Percentiles rank a stretch among this genome's conserved stretches.
Conservation (phyloP, 352 stramenopile genomes). For the Elongisporangium senticosum region DNA sequence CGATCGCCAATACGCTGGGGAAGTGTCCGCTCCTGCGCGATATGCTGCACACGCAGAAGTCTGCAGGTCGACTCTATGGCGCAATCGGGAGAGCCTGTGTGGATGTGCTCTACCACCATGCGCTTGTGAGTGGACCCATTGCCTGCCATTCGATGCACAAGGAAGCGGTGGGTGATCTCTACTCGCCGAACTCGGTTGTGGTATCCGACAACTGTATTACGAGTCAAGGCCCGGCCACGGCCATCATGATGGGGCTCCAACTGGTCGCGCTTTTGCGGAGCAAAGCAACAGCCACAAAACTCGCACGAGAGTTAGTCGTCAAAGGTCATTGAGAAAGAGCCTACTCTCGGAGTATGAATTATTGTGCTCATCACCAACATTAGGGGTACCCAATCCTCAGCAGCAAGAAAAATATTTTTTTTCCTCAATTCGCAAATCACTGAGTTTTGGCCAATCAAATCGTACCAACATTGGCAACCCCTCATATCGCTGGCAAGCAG, state of each 20-base stretch:
- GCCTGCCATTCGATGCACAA: slow-evolving; percentile 34
- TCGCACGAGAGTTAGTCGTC: neutral
- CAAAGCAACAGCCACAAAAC: slow-evolving; percentile 17
- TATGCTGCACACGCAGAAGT: slow-evolving; percentile 51
- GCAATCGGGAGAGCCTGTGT: slow-evolving; percentile 46
- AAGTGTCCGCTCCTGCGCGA: slow-evolving; percentile 30
- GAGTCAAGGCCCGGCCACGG: slow-evolving; percentile 51
- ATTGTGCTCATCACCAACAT: too few relatives aligned
- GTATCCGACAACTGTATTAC: slow-evolving; percentile 62
- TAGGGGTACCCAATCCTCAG: too few relatives aligned
- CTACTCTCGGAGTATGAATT: too few relatives aligned
- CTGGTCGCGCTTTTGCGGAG: slow-evolving; percentile 59
- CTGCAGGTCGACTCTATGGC: slow-evolving; percentile 36
- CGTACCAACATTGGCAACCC: too few relatives aligned
- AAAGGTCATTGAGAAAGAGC: too few relatives aligned
- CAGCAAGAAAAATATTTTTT: too few relatives aligned
- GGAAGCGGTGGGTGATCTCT: slow-evolving; percentile 34
- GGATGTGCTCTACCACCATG: slow-evolving; percentile 53
- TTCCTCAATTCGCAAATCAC: too few relatives aligned
- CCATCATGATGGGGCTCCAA: slow-evolving; percentile 44
- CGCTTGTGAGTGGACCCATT: slow-evolving; percentile 37
- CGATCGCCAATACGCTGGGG: slow-evolving; percentile 42
- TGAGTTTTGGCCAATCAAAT: too few relatives aligned
- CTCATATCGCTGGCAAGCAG: too few relatives aligned
- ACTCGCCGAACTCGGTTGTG: slow-evolving; percentile 44